phyloP scores from a whole-genome alignment of 2,329 filamentous ascomycete species.

The Teratosphaeria zuluensis region DNA sequence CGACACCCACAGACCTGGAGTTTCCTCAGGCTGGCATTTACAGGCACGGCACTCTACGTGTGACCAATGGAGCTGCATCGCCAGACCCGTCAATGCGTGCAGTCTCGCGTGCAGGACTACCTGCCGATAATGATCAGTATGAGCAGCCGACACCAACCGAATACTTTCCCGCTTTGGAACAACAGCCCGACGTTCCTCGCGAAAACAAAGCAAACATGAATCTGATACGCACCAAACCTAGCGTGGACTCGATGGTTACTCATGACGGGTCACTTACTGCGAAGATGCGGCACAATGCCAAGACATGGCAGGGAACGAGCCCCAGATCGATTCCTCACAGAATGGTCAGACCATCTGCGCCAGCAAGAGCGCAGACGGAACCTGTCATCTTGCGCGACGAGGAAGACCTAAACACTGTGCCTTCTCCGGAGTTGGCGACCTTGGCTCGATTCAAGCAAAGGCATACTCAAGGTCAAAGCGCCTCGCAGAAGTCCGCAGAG shows the following conservation, averaged over 20 bases:
- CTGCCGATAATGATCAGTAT: neutral
- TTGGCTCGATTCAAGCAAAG: constrained; percentile 13
- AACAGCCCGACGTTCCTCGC: neutral
- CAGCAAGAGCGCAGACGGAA: neutral
- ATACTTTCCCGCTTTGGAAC: neutral
- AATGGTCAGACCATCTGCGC: neutral
- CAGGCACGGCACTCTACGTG: constrained; percentile 34
- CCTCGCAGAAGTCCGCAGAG: constrained; percentile 15
- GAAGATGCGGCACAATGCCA: neutral
- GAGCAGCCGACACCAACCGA: neutral
- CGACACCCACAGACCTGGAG: constrained; percentile 34
- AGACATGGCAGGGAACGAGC: neutral
- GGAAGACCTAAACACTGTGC: neutral
- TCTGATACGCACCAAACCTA: neutral
- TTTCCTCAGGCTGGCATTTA: constrained; percentile 33
- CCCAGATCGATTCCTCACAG: neutral
- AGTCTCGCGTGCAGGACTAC: neutral
- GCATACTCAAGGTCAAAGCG: constrained; percentile 9
- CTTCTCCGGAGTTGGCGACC: neutral
- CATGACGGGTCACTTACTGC: neutral
- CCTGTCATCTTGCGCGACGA: neutral
- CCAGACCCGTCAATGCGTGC: constrained; percentile 26
- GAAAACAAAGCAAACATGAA: neutral
- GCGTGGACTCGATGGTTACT: neutral
- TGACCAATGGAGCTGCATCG: constrained; percentile 40